phyloP scores from a whole-genome alignment of 1,284 basidiomycete species.

The Porodaedalea pini region DNA sequence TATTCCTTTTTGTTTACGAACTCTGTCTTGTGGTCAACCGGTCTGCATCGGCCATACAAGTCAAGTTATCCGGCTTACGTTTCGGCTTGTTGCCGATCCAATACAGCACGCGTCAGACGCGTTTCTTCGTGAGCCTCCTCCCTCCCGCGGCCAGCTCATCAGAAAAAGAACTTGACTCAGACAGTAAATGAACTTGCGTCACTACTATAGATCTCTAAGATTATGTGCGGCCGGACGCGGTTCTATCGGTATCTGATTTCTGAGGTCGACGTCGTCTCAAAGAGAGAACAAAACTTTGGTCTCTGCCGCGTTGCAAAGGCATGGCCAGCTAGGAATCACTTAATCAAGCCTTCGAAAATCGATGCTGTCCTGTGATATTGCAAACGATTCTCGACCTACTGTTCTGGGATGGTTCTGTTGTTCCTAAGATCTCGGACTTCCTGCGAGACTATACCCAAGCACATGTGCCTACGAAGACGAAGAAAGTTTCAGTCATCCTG shows the following conservation, averaged over 20 bases:
- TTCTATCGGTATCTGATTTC: neutral
- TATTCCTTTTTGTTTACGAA: neutral
- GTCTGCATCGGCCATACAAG: neutral
- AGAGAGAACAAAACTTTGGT: neutral
- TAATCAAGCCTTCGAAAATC: neutral
- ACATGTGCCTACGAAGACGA: too few relatives aligned
- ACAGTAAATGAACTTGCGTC: neutral
- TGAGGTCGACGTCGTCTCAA: neutral
- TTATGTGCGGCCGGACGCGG: neutral
- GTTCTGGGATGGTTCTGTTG: too few relatives aligned
- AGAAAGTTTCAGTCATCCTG: neutral
- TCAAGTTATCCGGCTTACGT: neutral
- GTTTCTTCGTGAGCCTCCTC: neutral
- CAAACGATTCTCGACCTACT: neutral
- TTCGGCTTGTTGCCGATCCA: neutral
- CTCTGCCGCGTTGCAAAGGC: constrained; percentile 20
- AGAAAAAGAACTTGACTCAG: neutral
- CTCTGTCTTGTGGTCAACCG: neutral
- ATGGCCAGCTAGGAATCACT: constrained; percentile 1
- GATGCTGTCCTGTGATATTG: neutral
- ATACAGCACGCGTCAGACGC: neutral
- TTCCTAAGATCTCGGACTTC: too few relatives aligned
- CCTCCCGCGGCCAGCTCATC: neutral
- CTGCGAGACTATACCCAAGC: too few relatives aligned
- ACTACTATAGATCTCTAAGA: neutral